Base-by-base conservation (phyloP, 2,329 filamentous ascomycete species). In the Curvularia hawaiiensis region DNA sequence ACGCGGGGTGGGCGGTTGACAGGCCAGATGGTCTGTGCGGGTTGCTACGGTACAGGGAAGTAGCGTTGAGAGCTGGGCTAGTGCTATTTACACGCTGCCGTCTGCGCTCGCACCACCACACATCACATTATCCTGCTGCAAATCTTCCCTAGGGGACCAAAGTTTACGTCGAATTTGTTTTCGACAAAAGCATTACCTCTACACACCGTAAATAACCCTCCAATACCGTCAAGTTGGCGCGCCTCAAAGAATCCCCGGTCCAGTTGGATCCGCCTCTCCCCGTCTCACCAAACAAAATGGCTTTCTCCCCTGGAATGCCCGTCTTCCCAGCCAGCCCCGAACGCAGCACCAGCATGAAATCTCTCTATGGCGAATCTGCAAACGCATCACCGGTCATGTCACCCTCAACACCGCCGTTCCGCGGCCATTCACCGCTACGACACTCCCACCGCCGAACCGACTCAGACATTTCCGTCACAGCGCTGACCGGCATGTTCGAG, bases 401-500 rank as follows among this genome's bases (percentile, higher is more conserved):
- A n/a, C 75, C 74, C 28, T 72, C 73, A 4, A 61, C 72, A 8
- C 65, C 72, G 5, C 71, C 73, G 30, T 60, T 76, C 31, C 72
- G 59, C 86, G 87, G 64, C 14, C 58, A 61, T 45, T 66, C 64
- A 30, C 64, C 64, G 31, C 46, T 66, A 35, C 64, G 64, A 54
- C 50, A 57, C 43, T 46, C 33, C 11, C 58, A 60, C 31, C 54
- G 68, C 20, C 68, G 76, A 31, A 77, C 71, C 57, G 73, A 74
- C 60, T 78, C 74, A 20, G 73, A 76, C 40, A 66, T 73, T 20
- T 73, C 72, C 28, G 76, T 78, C 16, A 73, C 73, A 39, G 79
- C 78, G 40, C 76, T 83, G 69, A 88, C 90, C 61, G 87, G 85
- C 69, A 89, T 90, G 75, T 91, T 91, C 76, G 90, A 91, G 78